A percentile compares a stretch with the other conserved stretches of the same genome.
Evolutionary conservation across 495 filamentous ascomycete genomes (phyloP).

Genomic region (Penicillium odoratum): DNA sequence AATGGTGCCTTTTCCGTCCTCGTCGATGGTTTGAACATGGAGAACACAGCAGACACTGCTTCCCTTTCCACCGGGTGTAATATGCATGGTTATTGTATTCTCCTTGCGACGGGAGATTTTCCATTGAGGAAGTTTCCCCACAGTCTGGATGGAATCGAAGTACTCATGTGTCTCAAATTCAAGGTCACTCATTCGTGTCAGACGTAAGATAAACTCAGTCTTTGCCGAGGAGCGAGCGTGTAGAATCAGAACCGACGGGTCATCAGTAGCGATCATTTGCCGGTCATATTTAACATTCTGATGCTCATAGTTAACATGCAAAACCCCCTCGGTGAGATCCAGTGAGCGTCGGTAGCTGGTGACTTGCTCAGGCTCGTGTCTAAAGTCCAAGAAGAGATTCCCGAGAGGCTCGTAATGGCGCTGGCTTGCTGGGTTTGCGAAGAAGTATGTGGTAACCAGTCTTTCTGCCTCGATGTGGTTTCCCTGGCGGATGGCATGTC

Average conservation of each 20-base stretch:
- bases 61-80: constrained; percentile 37
- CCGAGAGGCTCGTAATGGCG: constrained; percentile 51
- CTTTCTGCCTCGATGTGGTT: constrained; percentile 44
- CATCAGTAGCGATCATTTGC: constrained; percentile 41
- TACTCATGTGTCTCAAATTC: constrained; percentile 45
- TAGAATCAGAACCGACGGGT: constrained; percentile 44
- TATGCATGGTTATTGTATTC: constrained; percentile 36
- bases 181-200: constrained; percentile 35
- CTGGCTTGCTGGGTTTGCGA: constrained; percentile 43
- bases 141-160: constrained; percentile 32
- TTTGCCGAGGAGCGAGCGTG: constrained; percentile 33
- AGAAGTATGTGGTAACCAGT: constrained; percentile 39
- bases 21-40: constrained; percentile 16
- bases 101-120: not conserved
- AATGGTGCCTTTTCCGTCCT: constrained; percentile 24
- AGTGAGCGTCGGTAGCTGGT: constrained; percentile 45
- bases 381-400: constrained; percentile 47
- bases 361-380: constrained; percentile 30
- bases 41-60: constrained; percentile 37
- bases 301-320: constrained; percentile 39
- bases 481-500: constrained; percentile 41
- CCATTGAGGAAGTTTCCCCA: not conserved
- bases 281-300: constrained; percentile 31
- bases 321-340: constrained; percentile 37
- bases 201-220: constrained; percentile 27